A percentile compares a stretch with the other conserved stretches of the same genome.
These are phyloP conservation scores for Botrytis galanthina DNA, from an alignment of 2,329 filamentous ascomycete genomes.

Conservation along the genomic window DNA sequence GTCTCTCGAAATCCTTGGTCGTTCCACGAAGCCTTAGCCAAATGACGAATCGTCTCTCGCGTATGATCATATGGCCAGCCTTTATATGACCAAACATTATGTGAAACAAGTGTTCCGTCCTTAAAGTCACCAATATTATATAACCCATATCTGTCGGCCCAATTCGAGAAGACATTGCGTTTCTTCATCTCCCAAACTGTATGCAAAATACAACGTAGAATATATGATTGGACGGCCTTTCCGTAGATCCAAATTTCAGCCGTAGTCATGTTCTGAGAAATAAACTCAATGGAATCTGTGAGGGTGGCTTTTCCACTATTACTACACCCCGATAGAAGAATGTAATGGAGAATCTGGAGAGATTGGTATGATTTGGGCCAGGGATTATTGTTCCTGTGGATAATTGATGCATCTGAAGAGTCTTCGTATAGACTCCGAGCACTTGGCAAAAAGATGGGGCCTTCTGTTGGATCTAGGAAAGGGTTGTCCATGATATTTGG, in stretches of 20 bases:
- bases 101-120: background rate
- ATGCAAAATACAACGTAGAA: background rate
- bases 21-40: background rate
- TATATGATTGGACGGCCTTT: background rate
- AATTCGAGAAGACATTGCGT: background rate
- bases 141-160: background rate
- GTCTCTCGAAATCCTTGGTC: background rate
- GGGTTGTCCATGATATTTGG: background rate
- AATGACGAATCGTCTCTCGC: rapidly evolving
- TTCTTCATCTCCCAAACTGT: background rate
- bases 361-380: no score
- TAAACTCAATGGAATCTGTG: background rate
- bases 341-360: no score
- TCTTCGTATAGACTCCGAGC: no score
- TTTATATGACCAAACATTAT: background rate
- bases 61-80: background rate
- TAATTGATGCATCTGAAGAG: background rate
- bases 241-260: background rate
- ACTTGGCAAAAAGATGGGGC: no score
- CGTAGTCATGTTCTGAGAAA: background rate
- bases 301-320: background rate
- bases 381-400: rapidly evolving
- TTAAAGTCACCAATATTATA: background rate
- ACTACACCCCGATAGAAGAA: background rate
- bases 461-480: background rate